Evolutionary conservation across 192 early-diverging fungal species (phyloP).

Genomic region (Backusella luteola): DNA sequence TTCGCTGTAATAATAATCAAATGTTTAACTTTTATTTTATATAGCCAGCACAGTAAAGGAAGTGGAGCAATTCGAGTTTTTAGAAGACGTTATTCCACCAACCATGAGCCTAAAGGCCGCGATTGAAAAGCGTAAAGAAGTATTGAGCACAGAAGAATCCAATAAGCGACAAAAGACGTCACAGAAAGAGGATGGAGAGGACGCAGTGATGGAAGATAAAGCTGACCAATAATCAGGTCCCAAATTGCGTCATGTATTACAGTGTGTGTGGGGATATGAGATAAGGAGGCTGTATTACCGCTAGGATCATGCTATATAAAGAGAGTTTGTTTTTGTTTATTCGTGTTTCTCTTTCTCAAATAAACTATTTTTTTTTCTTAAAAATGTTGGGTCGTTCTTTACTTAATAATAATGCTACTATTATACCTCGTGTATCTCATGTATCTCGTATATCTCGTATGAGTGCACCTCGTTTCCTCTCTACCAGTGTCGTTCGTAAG

Average conservation of each 20-base stretch:
- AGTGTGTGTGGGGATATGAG: background rate
- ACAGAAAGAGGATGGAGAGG: constrained; percentile 6
- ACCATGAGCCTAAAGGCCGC: constrained; percentile 45
- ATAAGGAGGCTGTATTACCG: background rate
- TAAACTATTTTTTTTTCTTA: background rate
- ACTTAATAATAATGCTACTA: background rate
- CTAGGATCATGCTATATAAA: constrained; percentile 11
- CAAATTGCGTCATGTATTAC: constrained; percentile 7
- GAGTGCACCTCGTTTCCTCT: background rate
- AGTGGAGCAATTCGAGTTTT: constrained; percentile 36
- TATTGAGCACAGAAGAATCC: constrained; percentile 30
- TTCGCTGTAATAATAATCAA: background rate
- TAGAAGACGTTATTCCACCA: constrained; percentile 46
- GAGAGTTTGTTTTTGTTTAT: background rate
- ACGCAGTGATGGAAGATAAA: background rate
- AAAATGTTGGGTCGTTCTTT: constrained; percentile 6
- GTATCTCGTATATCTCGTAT: background rate
- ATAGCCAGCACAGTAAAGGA: constrained; percentile 36
- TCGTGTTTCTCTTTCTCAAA: background rate
- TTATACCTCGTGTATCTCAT: no score
- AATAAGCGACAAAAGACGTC: constrained; percentile 7
- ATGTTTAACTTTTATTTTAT: background rate
- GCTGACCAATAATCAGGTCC: background rate
- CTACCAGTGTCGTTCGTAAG: background rate
- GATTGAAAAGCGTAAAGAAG: constrained; percentile 37